These are phyloP conservation scores for Haplographium delicatum DNA, from an alignment of 495 filamentous ascomycete genomes.

Conservation along the genomic window DNA sequence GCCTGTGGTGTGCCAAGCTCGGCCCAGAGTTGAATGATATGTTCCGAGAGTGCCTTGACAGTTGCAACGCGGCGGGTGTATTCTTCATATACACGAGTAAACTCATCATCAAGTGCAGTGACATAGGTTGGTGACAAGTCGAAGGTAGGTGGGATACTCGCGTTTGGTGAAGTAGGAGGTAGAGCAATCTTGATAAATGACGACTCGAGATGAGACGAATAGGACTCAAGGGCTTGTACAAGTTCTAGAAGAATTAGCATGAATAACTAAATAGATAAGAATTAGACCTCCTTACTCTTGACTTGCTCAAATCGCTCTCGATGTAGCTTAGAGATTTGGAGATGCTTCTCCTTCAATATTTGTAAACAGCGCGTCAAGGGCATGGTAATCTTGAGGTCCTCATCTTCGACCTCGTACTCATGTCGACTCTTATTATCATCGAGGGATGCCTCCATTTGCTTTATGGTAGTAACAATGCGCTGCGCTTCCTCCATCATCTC, in stretches of 20 bases:
- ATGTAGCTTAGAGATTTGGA: slow-evolving; percentile 71
- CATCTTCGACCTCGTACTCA: slow-evolving; percentile 55
- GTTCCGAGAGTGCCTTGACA: slow-evolving; percentile 70
- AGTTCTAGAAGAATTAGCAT: slow-evolving; percentile 56
- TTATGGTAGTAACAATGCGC: slow-evolving; percentile 73
- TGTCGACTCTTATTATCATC: slow-evolving; percentile 64
- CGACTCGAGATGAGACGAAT: slow-evolving; percentile 87
- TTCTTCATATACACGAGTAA: slow-evolving; percentile 89
- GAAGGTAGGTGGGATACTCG: slow-evolving; percentile 72
- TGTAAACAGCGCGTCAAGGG: slow-evolving; percentile 76
- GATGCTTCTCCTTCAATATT: slow-evolving; percentile 78
- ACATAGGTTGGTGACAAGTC: slow-evolving; percentile 89
- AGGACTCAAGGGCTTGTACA: slow-evolving; percentile 86
- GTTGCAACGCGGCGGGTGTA: slow-evolving; percentile 73
- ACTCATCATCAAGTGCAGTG: slow-evolving; percentile 80
- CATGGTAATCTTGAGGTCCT: slow-evolving; percentile 67
- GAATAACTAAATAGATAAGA: background rate
- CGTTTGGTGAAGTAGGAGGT: slow-evolving; percentile 71
- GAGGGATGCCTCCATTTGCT: slow-evolving; percentile 88
- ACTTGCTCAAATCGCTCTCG: slow-evolving; percentile 89
- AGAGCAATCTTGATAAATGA: slow-evolving; percentile 75
- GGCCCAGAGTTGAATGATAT: slow-evolving; percentile 91
- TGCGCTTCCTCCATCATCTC: slow-evolving; percentile 82
- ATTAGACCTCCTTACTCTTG: slow-evolving; percentile 61
- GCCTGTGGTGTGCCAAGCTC: slow-evolving; percentile 89